These are phyloP conservation scores for Isabelozyma rhagii DNA, from an alignment of 805 yeast species.

Conservation along the genomic window DNA sequence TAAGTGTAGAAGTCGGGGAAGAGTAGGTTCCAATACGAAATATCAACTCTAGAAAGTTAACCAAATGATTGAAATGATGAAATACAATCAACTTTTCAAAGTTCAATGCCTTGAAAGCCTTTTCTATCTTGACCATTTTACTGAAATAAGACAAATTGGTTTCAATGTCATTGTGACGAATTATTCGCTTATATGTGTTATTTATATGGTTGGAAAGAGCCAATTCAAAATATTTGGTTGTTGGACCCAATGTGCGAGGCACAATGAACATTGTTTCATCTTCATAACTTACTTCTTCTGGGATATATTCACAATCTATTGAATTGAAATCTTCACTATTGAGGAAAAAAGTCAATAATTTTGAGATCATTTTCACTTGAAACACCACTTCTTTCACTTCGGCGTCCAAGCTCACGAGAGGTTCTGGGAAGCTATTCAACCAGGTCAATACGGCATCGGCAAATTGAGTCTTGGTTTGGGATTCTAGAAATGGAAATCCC, in stretches of 20 bases:
- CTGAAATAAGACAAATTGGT: background rate
- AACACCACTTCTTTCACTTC: slow-evolving; percentile 7
- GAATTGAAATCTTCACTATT: slow-evolving; percentile 12
- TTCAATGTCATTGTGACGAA: slow-evolving; percentile 4
- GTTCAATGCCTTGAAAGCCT: slow-evolving; percentile 1
- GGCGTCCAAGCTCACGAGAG: slow-evolving; percentile 8
- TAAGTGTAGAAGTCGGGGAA: slow-evolving; percentile 16
- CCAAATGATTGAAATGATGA: slow-evolving; percentile 11
- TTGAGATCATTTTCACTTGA: slow-evolving; percentile 9
- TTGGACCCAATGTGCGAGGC: background rate
- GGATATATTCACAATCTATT: background rate
- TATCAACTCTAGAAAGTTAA: slow-evolving; percentile 12
- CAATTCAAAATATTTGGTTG: slow-evolving; percentile 2
- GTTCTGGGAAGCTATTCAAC: slow-evolving; percentile 19
- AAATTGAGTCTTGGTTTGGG: slow-evolving; percentile 5
- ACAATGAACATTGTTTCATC: background rate
- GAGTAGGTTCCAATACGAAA: slow-evolving; percentile 17
- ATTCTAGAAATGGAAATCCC: background rate
- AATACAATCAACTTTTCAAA: slow-evolving; percentile 12
- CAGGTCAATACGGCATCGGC: slow-evolving; percentile 16
- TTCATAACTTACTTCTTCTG: background rate
- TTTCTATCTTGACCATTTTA: background rate
- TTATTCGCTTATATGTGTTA: background rate
- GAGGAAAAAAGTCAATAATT: slow-evolving; percentile 10
- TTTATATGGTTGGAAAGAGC: slow-evolving; percentile 1